Evolutionary conservation across 2,329 filamentous ascomycete genomes (phyloP).

Genomic region (Alternaria ethzedia): DNA sequence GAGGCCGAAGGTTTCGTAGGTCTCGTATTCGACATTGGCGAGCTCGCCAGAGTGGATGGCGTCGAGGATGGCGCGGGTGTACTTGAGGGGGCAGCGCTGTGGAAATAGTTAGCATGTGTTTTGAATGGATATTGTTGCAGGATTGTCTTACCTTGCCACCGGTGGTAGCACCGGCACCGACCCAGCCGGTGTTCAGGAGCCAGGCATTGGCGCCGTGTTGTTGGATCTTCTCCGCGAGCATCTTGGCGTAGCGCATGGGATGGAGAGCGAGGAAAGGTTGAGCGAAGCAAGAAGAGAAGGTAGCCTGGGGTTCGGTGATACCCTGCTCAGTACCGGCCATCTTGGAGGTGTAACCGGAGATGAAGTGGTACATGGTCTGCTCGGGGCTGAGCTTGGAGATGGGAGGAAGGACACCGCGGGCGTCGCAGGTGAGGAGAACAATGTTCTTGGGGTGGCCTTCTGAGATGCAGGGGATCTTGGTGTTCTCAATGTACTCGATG

Average conservation of each 20-base stretch:
- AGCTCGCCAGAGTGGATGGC: constrained; percentile 97
- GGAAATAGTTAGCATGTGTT: constrained; percentile 55
- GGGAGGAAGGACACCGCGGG: constrained; percentile 93
- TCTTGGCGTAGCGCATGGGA: constrained; percentile 98
- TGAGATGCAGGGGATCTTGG: constrained; percentile 95
- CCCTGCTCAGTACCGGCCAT: constrained; percentile 99
- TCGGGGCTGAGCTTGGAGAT: constrained; percentile 95
- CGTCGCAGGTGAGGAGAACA: constrained; percentile 96
- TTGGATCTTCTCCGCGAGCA: constrained; percentile 98
- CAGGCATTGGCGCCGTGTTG: constrained; percentile 95
- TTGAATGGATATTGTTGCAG: constrained; percentile 4
- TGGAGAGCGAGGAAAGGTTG: constrained; percentile 98
- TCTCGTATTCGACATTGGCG: constrained; percentile 91
- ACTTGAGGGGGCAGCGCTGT: constrained; percentile 97
- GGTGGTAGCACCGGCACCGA: constrained; percentile 86
- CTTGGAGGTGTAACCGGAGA: constrained; percentile 99
- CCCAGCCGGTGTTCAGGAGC: constrained; percentile 98
- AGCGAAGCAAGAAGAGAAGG: constrained; percentile 98
- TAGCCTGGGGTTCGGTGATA: constrained; percentile 95
- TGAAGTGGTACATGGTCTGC: constrained; percentile 99
- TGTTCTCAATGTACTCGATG: constrained; percentile 98
- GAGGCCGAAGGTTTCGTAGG: constrained; percentile 95
- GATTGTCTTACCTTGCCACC: constrained; percentile 62
- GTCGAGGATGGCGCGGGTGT: constrained; percentile 97
- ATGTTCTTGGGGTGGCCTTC: constrained; percentile 93